Percentiles rank a stretch among this genome's conserved stretches.
These are phyloP conservation scores for Arthrobotrys sphaeroides DNA, from an alignment of 2,329 filamentous ascomycete species.

Conservation along the genomic window DNA sequence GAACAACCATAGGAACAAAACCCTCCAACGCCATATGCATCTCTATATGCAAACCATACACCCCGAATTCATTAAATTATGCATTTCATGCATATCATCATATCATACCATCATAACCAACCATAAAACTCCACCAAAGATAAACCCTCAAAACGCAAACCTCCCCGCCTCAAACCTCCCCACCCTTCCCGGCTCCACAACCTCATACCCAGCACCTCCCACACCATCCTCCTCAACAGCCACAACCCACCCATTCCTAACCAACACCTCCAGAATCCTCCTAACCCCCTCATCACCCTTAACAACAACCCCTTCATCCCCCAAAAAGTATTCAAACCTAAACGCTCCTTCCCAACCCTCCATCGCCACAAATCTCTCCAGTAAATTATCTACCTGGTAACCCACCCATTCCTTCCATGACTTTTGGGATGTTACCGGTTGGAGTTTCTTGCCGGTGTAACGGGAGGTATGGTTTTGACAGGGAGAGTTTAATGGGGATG, in stretches of 20 bases:
- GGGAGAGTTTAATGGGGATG: neutral
- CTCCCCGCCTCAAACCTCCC: conserved; percentile 21
- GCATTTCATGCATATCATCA: conserved; percentile 1
- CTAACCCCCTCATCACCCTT: conserved; percentile 35
- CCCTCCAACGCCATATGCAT: neutral
- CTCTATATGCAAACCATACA: neutral
- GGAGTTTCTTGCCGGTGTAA: neutral
- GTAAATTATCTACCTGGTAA: conserved; percentile 17
- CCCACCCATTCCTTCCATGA: conserved; percentile 15
- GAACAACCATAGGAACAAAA: neutral
- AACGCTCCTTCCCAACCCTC: conserved; percentile 14
- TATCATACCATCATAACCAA: neutral
- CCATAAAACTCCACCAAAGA: neutral
- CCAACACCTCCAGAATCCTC: conserved; percentile 37
- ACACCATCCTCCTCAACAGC: conserved; percentile 18
- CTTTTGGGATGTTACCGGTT: neutral
- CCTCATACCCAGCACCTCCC: conserved; percentile 18
- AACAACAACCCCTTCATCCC: conserved; percentile 38
- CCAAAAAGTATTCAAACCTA: conserved; percentile 24
- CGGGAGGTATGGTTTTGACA: neutral
- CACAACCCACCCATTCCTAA: conserved; percentile 41
- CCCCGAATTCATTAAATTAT: neutral
- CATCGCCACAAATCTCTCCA: conserved; percentile 24
- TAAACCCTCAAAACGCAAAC: neutral
- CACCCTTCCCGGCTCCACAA: conserved; percentile 23